Conservation (phyloP, 495 filamentous ascomycete species). For the Lophiostoma macrostomum region DNA sequence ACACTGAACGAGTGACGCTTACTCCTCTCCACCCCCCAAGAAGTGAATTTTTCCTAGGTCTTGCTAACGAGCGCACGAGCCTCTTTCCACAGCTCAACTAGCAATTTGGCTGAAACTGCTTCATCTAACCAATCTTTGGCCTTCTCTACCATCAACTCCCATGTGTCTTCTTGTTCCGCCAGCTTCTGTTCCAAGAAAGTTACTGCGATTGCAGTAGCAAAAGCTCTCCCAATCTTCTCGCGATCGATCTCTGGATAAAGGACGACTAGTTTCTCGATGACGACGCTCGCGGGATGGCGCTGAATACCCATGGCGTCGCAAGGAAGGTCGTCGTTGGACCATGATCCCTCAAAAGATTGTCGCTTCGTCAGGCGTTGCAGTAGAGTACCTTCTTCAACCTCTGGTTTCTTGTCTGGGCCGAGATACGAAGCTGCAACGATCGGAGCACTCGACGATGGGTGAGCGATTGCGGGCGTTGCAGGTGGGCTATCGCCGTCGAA, state of each 20-base stretch:
- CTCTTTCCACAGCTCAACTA: conserved; percentile 10
- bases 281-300: conserved; percentile 4
- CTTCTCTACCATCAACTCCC: conserved; percentile 56
- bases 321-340: conserved; percentile 36
- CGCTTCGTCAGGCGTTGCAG: conserved; percentile 40
- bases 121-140: conserved; percentile 14
- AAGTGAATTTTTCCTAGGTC: no score
- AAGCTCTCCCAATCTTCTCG: background rate
- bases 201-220: conserved; percentile 53
- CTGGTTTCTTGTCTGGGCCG: background rate
- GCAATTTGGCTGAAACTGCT: background rate
- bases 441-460: background rate
- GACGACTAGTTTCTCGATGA: background rate
- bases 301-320: conserved; percentile 27
- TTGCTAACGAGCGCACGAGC: conserved; percentile 1
- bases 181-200: conserved; percentile 48
- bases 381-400: conserved; percentile 3
- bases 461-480: background rate
- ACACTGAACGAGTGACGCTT: no score
- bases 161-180: conserved; percentile 44
- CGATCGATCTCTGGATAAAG: background rate
- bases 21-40: no score
- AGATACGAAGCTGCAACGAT: background rate
- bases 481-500: background rate
- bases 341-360: conserved; percentile 52